A percentile compares a stretch with the other conserved stretches of the same genome.
These are phyloP conservation scores for Russula virescens DNA, from an alignment of 768 basidiomycete genomes.

Conservation along the genomic window DNA sequence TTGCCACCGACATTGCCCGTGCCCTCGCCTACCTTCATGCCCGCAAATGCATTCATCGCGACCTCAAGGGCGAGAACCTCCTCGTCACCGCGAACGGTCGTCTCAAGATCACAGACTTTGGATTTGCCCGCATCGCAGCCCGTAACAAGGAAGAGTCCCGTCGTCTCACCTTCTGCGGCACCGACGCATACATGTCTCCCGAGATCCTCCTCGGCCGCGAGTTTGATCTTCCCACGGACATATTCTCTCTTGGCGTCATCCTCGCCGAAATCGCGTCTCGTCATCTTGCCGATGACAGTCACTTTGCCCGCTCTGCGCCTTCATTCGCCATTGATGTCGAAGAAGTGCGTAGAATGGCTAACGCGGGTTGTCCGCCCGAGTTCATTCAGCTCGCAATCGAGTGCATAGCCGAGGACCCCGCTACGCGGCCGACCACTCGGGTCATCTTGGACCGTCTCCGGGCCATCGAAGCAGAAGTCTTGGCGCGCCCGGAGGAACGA, in stretches of 20 bases:
- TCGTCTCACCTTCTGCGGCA: constrained; percentile 82
- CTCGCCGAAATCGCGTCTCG: constrained; percentile 88
- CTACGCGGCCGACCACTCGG: constrained; percentile 66
- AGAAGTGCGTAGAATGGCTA: constrained; percentile 65
- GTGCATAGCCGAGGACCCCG: constrained; percentile 64
- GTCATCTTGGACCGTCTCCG: constrained; percentile 74
- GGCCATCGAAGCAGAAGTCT: constrained; percentile 78
- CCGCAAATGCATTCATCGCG: constrained; percentile 80
- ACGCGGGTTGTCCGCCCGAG: constrained; percentile 68
- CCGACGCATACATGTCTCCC: constrained; percentile 94
- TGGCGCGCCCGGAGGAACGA: constrained; percentile 58
- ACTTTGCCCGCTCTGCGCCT: constrained; percentile 75
- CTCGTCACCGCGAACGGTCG: constrained; percentile 92
- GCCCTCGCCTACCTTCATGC: constrained; percentile 98
- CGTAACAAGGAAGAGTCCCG: constrained; percentile 86
- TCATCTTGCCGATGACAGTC: constrained; percentile 74
- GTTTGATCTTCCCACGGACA: constrained; percentile 91
- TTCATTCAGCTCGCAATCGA: constrained; percentile 75
- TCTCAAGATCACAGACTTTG: constrained; percentile 98
- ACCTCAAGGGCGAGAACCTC: constrained; percentile 96
- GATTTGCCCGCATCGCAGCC: constrained; percentile 91
- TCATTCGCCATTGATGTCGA: constrained; percentile 68
- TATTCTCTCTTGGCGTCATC: constrained; percentile 90
- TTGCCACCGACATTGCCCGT: constrained; percentile 90
- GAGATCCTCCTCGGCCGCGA: constrained; percentile 89